Evolutionary conservation across 352 stramenopile genomes (phyloP).

Genomic region (Pythium monospermum): DNA sequence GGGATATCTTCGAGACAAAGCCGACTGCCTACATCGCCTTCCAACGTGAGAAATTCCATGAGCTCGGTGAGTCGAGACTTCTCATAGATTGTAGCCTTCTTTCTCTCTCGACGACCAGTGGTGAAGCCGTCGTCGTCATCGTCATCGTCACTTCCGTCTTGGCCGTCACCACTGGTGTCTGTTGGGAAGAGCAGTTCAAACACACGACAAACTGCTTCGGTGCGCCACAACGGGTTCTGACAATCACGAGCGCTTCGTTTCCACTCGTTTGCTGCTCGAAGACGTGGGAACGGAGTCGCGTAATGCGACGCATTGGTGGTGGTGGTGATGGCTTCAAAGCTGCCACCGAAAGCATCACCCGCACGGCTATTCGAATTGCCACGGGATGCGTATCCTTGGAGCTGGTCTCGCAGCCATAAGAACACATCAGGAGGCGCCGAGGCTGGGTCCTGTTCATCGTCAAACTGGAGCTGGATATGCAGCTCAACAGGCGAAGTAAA

Average conservation of each 20-base stretch:
- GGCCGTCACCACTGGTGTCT: conserved; percentile 1
- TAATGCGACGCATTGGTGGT: not conserved
- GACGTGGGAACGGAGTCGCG: conserved; percentile 8
- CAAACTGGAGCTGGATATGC: conserved; percentile 12
- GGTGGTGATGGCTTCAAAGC: conserved; percentile 9
- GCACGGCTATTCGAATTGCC: not conserved
- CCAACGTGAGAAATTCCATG: conserved; percentile 43
- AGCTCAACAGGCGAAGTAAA: no score
- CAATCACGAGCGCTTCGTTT: not conserved
- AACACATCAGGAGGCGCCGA: conserved; percentile 39
- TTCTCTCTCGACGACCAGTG: no score
- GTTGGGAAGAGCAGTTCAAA: conserved; percentile 14
- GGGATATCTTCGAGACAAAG: conserved; percentile 57
- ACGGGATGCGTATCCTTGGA: conserved; percentile 11
- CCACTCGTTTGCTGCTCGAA: conserved; percentile 7
- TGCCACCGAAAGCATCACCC: not conserved
- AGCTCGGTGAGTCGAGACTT: conserved; percentile 27
- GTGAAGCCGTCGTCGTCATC: no score
- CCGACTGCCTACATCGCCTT: conserved; percentile 27
- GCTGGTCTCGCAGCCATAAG: conserved; percentile 36
- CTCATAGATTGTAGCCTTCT: not conserved
- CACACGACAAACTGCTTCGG: conserved; percentile 12
- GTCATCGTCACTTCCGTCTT: not conserved
- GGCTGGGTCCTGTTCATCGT: conserved; percentile 5
- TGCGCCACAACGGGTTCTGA: conserved; percentile 17